A percentile compares a stretch with the other conserved stretches of the same genome.
phyloP scores from a whole-genome alignment of 1,284 basidiomycete genomes.

The Cutaneotrichosporon arboriforme region DNA sequence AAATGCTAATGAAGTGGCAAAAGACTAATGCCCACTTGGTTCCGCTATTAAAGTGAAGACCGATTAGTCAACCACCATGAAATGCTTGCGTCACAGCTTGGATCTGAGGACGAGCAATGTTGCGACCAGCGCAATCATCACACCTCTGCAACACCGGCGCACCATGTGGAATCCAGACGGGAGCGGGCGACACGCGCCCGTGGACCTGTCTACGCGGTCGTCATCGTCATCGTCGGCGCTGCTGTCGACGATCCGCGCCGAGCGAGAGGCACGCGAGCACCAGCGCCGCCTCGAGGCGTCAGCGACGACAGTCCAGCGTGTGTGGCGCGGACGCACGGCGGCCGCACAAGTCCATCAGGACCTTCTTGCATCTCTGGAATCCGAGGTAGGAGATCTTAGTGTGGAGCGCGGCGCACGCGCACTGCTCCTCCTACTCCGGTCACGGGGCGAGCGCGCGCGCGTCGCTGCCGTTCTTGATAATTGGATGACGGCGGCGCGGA shows the following conservation, averaged over 20 bases:
- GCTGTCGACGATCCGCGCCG: constrained; percentile 31
- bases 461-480: constrained; percentile 15
- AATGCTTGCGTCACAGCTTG: too few species aligned
- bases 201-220: constrained; percentile 38
- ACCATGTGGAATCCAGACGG: constrained; percentile 22
- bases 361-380: constrained; percentile 3
- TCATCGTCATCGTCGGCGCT: constrained; percentile 35
- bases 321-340: constrained; percentile 36
- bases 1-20: too few species aligned
- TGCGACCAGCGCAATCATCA: neutral
- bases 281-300: constrained; percentile 28
- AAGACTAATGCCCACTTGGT: too few species aligned
- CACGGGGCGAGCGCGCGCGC: constrained; percentile 5
- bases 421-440: constrained; percentile 17
- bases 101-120: neutral
- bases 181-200: constrained; percentile 13
- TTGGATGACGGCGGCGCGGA: constrained; percentile 20
- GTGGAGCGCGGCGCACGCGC: constrained; percentile 12
- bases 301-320: constrained; percentile 34
- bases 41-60: too few species aligned
- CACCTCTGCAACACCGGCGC: neutral
- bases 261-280: constrained; percentile 37
- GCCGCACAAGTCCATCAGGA: neutral
- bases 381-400: neutral
- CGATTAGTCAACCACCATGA: too few species aligned